phyloP scores from a whole-genome alignment of 1,284 basidiomycete species.

The Papiliotrema laurentii region DNA sequence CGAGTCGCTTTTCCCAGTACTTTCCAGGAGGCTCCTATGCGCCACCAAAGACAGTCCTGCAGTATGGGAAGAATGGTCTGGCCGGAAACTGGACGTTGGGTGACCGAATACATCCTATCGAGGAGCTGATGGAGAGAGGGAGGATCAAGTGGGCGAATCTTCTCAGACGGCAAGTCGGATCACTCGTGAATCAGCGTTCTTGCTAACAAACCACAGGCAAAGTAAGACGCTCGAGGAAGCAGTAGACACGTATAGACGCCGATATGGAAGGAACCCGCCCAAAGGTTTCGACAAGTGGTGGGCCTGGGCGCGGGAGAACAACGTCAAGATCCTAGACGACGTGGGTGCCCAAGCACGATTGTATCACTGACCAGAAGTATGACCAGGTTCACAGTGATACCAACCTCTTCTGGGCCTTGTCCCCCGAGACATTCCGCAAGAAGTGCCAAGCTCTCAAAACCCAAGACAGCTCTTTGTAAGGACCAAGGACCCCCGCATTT shows the following conservation, averaged over 20 bases:
- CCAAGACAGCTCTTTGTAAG: slow-evolving; percentile 1
- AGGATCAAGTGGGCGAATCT: slow-evolving; percentile 26
- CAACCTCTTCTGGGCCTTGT: slow-evolving; percentile 41
- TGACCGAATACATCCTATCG: slow-evolving; percentile 36
- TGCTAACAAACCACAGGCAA: slow-evolving; percentile 23
- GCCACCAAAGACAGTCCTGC: not conserved
- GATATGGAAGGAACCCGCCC: slow-evolving; percentile 48
- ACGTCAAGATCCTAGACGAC: slow-evolving; percentile 49
- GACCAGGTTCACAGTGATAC: slow-evolving; percentile 45
- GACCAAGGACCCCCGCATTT: not conserved
- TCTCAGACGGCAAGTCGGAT: not conserved
- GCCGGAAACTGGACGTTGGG: slow-evolving; percentile 2
- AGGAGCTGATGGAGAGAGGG: slow-evolving; percentile 33
- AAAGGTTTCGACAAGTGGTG: slow-evolving; percentile 51
- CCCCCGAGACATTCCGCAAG: slow-evolving; percentile 23
- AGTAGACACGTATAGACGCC: slow-evolving; percentile 44
- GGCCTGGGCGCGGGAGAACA: slow-evolving; percentile 37
- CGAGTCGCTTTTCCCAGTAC: not conserved
- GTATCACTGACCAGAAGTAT: slow-evolving; percentile 28
- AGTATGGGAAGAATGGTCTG: not conserved
- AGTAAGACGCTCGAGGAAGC: slow-evolving; percentile 45
- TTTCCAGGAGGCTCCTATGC: not conserved
- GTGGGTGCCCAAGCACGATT: slow-evolving; percentile 20
- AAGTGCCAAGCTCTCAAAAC: slow-evolving; percentile 21
- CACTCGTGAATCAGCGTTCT: not conserved